Conservation (phyloP, 2,329 filamentous ascomycete species). For the Aspergillus sp. region DNA sequence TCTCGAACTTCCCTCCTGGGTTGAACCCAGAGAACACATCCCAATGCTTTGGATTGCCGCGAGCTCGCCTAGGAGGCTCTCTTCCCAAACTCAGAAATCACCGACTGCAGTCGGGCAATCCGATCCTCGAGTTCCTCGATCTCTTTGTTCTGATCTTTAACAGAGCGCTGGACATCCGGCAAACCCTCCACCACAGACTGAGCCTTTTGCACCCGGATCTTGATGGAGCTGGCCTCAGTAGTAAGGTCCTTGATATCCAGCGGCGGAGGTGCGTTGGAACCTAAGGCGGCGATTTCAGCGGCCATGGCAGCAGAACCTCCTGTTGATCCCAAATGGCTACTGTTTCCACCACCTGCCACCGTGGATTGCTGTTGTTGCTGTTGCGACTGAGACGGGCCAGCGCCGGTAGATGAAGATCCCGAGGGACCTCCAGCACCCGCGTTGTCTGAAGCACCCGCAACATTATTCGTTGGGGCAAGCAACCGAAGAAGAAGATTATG, state of each 20-base stretch:
- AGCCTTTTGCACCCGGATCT: conserved; percentile 75
- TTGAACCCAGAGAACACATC: not conserved
- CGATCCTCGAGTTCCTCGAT: conserved; percentile 35
- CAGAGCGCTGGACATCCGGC: conserved; percentile 37
- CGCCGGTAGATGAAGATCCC: conserved; percentile 7
- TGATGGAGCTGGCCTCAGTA: conserved; percentile 67
- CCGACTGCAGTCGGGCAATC: conserved; percentile 30
- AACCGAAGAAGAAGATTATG: conserved; percentile 70
- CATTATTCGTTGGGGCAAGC: conserved; percentile 42
- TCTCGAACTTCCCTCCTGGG: too few species aligned
- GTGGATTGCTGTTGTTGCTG: conserved; percentile 18
- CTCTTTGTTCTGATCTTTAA: conserved; percentile 38
- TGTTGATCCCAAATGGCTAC: conserved; percentile 11
- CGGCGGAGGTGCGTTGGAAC: conserved; percentile 31
- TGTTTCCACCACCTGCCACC: conserved; percentile 16
- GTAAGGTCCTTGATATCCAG: conserved; percentile 68
- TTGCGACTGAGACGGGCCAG: conserved; percentile 6
- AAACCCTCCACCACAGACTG: conserved; percentile 42
- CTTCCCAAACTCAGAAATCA: conserved; percentile 35
- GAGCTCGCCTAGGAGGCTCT: conserved; percentile 15
- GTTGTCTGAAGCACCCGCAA: conserved; percentile 29
- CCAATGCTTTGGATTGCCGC: conserved; percentile 2
- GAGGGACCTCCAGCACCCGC: conserved; percentile 17
- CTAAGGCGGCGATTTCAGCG: conserved; percentile 17
- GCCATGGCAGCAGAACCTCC: conserved; percentile 19